phyloP scores from a whole-genome alignment of 305 asterid genomes.

The Plantago rigida region DNA sequence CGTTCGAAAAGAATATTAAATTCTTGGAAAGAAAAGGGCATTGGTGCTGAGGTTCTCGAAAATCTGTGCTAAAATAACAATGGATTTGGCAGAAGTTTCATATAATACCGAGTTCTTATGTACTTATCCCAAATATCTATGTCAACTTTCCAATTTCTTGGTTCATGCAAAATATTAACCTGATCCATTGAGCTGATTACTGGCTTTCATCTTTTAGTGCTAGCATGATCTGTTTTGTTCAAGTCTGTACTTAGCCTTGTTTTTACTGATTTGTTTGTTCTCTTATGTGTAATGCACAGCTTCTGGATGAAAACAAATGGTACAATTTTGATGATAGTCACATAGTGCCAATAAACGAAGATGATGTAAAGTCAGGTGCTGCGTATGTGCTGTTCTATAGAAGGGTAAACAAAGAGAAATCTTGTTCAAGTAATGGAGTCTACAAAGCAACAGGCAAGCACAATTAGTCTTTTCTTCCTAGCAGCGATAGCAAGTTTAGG shows the following conservation, averaged over 20 bases:
- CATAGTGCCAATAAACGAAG: slow-evolving; percentile 71
- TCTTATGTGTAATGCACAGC: slow-evolving; percentile 38
- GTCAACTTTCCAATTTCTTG: too few species aligned
- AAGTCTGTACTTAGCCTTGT: too few species aligned
- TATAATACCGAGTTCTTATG: background rate
- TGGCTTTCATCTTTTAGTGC: too few species aligned
- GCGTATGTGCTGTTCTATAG: slow-evolving; percentile 91
- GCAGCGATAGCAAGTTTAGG: slow-evolving; percentile 24
- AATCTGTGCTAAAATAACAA: background rate
- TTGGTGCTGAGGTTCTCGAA: background rate
- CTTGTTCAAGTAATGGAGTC: slow-evolving; percentile 51
- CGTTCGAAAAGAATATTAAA: background rate
- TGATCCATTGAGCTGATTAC: too few species aligned
- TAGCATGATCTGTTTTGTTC: background rate
- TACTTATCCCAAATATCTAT: too few species aligned
- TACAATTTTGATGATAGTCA: slow-evolving; percentile 94
- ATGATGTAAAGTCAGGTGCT: slow-evolving; percentile 81
- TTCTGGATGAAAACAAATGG: slow-evolving; percentile 88
- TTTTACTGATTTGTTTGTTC: background rate
- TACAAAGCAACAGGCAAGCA: slow-evolving; percentile 35
- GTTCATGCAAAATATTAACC: too few species aligned
- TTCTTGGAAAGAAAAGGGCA: background rate
- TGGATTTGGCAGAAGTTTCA: background rate
- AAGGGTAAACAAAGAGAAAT: slow-evolving; percentile 62
- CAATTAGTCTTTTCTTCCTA: slow-evolving; percentile 24